A percentile compares a stretch with the other conserved stretches of the same genome.
Conservation (phyloP, 2,329 filamentous ascomycete genomes). For the Claviceps paspali region DNA sequence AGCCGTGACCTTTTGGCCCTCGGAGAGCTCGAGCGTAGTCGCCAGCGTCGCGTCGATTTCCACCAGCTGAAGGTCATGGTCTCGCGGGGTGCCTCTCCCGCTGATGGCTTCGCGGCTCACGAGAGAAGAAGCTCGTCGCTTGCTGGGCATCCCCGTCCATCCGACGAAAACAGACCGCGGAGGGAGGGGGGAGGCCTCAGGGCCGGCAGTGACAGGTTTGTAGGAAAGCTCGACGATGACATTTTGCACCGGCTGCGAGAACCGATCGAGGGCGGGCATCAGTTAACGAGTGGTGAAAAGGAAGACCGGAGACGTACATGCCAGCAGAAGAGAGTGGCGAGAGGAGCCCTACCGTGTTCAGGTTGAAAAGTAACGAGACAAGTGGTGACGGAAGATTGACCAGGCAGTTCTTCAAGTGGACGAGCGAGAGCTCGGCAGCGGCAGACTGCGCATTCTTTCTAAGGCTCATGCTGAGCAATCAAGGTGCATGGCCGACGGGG, state of each 20-base stretch:
- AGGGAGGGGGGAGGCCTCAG: slow-evolving; percentile 28
- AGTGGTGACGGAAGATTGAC: slow-evolving; percentile 81
- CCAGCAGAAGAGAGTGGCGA: no score
- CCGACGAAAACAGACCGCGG: slow-evolving; percentile 71
- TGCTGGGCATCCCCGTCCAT: slow-evolving; percentile 97
- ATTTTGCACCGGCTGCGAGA: slow-evolving; percentile 70
- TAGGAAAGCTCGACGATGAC: slow-evolving; percentile 85
- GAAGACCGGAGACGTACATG: no score
- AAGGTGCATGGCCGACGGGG: slow-evolving; percentile 1
- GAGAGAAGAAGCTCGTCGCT: slow-evolving; percentile 59
- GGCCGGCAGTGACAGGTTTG: slow-evolving; percentile 28
- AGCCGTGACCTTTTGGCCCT: slow-evolving; percentile 63
- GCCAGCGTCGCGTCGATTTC: slow-evolving; percentile 83
- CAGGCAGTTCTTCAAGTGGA: slow-evolving; percentile 84
- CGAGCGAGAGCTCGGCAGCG: slow-evolving; percentile 68
- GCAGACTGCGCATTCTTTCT: slow-evolving; percentile 45
- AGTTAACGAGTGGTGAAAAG: no score
- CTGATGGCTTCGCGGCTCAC: slow-evolving; percentile 60
- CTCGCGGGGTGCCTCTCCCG: slow-evolving; percentile 42
- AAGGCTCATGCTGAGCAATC: slow-evolving; percentile 25
- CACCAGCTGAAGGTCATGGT: slow-evolving; percentile 62
- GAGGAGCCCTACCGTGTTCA: slow-evolving; percentile 83
- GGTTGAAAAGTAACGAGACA: slow-evolving; percentile 70
- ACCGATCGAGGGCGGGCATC: no score
- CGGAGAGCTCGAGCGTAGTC: slow-evolving; percentile 56